A percentile compares a stretch with the other conserved stretches of the same genome.
phyloP scores from a whole-genome alignment of 1,139 yeast species.

The Insectozyma bohioensis region DNA sequence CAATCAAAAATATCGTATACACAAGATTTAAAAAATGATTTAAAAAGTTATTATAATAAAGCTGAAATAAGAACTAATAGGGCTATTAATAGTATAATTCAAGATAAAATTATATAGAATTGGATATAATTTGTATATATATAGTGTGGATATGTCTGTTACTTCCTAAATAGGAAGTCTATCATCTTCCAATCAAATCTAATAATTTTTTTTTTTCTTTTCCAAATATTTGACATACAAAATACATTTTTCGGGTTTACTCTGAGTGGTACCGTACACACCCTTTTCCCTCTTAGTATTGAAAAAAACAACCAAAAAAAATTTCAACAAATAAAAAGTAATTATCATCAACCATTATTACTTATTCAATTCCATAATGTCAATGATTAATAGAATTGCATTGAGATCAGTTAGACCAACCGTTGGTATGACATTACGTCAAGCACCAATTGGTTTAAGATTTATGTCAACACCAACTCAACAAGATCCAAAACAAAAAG shows the following conservation, averaged over 20 bases:
- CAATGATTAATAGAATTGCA: conserved; percentile 49
- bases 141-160: too few species aligned
- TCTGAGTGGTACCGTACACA: too few species aligned
- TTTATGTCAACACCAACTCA: conserved; percentile 55
- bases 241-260: too few species aligned
- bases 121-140: conserved; percentile 5
- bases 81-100: conserved; percentile 28
- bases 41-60: conserved; percentile 24
- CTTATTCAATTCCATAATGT: conserved; percentile 24
- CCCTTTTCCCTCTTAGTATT: conserved; percentile 2
- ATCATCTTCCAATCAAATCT: conserved; percentile 37
- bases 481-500: conserved; percentile 85
- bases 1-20: conserved; percentile 11
- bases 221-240: too few species aligned
- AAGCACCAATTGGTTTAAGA: conserved; percentile 62
- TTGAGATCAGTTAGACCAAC: conserved; percentile 44
- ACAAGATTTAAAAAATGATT: conserved; percentile 32
- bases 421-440: conserved; percentile 40
- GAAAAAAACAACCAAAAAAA: conserved; percentile 9
- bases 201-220: conserved; percentile 7
- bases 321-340: conserved; percentile 8
- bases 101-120: conserved; percentile 16
- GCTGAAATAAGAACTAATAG: conserved; percentile 31
- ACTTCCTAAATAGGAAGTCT: conserved; percentile 35
- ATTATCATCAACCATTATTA: conserved; percentile 1